Conservation (phyloP, 805 yeast species). For the Nakazawaea siamensis region DNA sequence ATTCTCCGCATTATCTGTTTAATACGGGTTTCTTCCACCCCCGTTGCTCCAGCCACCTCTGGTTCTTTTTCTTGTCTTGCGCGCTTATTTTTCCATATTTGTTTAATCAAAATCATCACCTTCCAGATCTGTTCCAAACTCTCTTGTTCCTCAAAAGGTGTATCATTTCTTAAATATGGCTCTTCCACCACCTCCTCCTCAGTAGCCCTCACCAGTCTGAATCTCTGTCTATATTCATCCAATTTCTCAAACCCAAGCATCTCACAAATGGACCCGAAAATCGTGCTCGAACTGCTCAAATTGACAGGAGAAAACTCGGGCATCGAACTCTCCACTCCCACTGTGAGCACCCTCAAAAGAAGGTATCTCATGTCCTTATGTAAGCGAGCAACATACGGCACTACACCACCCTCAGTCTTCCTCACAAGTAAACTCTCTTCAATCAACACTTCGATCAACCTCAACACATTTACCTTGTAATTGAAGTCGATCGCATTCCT, state of each 20-base stretch:
- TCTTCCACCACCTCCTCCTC: not conserved
- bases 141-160: constrained; percentile 6
- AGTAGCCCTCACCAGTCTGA: not conserved
- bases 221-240: constrained; percentile 9
- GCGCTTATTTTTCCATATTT: constrained; percentile 45
- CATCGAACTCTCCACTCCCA: no score
- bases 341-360: no score
- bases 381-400: no score
- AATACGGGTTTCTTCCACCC: constrained; percentile 13
- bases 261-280: constrained; percentile 19
- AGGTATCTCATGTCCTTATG: no score
- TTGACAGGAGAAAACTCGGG: constrained; percentile 19
- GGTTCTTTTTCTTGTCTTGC: constrained; percentile 29
- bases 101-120: constrained; percentile 34
- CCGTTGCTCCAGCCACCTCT: constrained; percentile 15
- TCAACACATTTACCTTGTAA: constrained; percentile 56
- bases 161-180: not conserved
- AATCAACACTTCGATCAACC: constrained; percentile 58
- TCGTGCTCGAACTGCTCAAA: constrained; percentile 18
- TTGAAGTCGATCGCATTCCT: constrained; percentile 43
- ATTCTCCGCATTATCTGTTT: constrained; percentile 65
- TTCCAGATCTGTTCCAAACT: constrained; percentile 35
- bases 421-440: constrained; percentile 13
- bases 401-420: no score
- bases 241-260: constrained; percentile 15